Evolutionary conservation across 495 filamentous ascomycete species (phyloP), one percentile per base, ranked within the genome.

Genomic region (Penicillium steckii): DNA sequence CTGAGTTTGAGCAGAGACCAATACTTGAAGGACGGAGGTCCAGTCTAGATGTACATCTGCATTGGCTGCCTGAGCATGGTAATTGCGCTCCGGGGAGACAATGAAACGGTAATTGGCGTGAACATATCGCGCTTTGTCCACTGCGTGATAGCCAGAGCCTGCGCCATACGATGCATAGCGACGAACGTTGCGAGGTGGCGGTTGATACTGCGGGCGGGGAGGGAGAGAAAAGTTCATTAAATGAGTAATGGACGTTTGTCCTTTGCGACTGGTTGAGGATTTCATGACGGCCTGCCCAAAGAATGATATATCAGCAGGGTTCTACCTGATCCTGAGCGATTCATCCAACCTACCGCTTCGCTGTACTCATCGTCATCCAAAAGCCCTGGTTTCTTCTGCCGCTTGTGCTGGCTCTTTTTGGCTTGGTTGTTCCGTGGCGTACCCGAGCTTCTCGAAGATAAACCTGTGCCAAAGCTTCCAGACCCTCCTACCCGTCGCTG

Each of bases 21-120:
- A 76, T 40, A 98, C 86, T 64, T 98, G 94, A 33, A 96, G 79
- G 8, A 97, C 88, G 51, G 88, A 85, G 44, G 83, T 79, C 94
- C 94, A 98, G 47, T 96, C 89, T 43, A 98, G 71, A 63, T 94
- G 88, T 33, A 92, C 82, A 70, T 98, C 93, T 23, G 94, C 86
- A 71, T 97, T 91, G 44, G 81, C 79, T 17, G 89, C 85, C 62
- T 97, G 93, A 1, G 82, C 76, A 46, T 80, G 77, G 64, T 96
- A 98, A 56, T 85, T 84, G 15, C 85, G 87, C 17, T 79, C 78
- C 0, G 94, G 94, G 50, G 88, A 83, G 29, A 98, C 94, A 49
- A 98, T 87, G 65, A 98, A 98, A 18, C 94, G 85, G 65, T 98
- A 98, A 67, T 98, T 98, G 22, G 94, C 90, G 71, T 97, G 91